Conservation (phyloP, 2,329 filamentous ascomycete species). For the Cucurbitaria berberidis region DNA sequence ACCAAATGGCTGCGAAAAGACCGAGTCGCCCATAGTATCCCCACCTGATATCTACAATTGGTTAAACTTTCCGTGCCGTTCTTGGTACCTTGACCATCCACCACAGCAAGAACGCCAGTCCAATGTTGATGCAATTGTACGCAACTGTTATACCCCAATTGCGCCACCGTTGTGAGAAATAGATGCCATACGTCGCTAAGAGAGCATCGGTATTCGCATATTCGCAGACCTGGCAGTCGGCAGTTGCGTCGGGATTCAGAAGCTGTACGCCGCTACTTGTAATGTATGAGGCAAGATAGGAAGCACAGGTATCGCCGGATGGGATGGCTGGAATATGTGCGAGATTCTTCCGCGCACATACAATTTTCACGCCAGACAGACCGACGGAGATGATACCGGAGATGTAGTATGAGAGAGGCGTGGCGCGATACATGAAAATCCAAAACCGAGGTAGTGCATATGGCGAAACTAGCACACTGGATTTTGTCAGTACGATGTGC, state of each 20-base stretch:
- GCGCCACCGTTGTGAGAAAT: not conserved
- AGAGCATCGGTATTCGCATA: not conserved
- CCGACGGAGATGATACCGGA: conserved; percentile 56
- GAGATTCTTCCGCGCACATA: conserved; percentile 53
- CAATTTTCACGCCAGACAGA: conserved; percentile 67
- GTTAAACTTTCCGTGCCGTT: not conserved
- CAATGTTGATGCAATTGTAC: conserved; percentile 1
- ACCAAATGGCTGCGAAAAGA: not conserved
- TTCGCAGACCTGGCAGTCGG: not conserved
- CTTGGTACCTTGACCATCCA: not conserved
- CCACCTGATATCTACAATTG: too few species aligned
- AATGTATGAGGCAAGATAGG: not conserved
- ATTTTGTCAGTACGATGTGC: conserved; percentile 66
- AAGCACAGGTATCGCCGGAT: not conserved
- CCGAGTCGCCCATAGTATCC: not conserved
- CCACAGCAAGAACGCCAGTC: not conserved
- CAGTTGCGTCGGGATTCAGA: not conserved
- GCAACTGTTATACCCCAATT: conserved; percentile 1
- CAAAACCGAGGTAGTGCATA: conserved; percentile 70
- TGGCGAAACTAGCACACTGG: conserved; percentile 67
- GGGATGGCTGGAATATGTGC: not conserved
- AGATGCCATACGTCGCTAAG: not conserved
- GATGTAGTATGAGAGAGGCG: conserved; percentile 69
- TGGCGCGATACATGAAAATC: conserved; percentile 77
- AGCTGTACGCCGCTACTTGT: not conserved